Base-by-base conservation (phyloP, 331 rosid genomes). In the Quercus lobata region DNA sequence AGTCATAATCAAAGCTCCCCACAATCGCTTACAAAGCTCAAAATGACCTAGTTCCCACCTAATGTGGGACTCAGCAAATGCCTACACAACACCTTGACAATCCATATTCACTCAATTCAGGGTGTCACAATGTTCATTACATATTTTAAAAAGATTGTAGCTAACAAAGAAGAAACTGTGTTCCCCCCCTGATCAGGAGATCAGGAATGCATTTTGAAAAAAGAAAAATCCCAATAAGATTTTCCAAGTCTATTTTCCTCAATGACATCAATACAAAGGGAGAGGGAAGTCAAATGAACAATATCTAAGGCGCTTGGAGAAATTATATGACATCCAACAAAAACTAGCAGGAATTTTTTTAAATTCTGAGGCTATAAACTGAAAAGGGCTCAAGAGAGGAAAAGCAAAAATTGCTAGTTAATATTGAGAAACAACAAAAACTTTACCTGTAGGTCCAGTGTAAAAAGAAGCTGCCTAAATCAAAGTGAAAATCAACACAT, bases 401-500 rank as follows among this genome's bases (percentile, higher is more conserved):
- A 9, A 12, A 12, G 17, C 17, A 63, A 30, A 52, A n/a, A 7
- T 6, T 70, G 10, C 60, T 16, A 84, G 97, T 90, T 88, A 83
- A 69, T 37, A 71, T 80, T 75, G 76, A 83, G 54, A 73, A 66
- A 52, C 69, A 68, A 79, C 24, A 19, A 75, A 81, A 62, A 79
- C 66, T 44, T 76, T 82, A 93, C 97, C 97, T 52, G 92, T 88
- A 49, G 91, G 88, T 76, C 97, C 97, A 16, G 92, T 78, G 85
- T 49, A 93, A 84, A 91, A 91, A 24, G 92, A 83, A 93, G 87
- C 83, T 93, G 97, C 97, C 97, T 93, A 56, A 65, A 79, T 49
- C 81, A 46, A 78, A 80, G 71, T 80, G 76, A 79, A 55, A 72
- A 76, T 78, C 21, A 29, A 73, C 62, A 30, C 72, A 53, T 84